Percentiles rank a stretch among this genome's conserved stretches.
These are phyloP conservation scores for Helicostylum pulchrum DNA, from an alignment of 192 early-diverging fungal genomes.

Conservation along the genomic window DNA sequence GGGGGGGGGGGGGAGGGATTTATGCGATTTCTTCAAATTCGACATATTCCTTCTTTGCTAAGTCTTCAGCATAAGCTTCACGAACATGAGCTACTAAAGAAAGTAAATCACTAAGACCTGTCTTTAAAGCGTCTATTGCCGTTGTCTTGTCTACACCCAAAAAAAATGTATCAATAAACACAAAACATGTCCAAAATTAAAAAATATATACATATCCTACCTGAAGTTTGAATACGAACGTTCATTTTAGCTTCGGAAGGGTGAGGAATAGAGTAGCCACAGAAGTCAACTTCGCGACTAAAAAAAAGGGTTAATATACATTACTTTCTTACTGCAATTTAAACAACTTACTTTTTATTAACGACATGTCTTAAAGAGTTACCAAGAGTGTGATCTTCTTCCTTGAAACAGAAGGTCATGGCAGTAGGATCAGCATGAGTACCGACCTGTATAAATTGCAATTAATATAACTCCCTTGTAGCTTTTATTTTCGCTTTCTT, in stretches of 20 bases:
- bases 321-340: neutral
- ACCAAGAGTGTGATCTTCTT: constrained; percentile 97
- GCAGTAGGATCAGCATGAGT: constrained; percentile 66
- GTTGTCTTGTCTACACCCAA: constrained; percentile 60
- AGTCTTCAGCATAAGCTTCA: constrained; percentile 57
- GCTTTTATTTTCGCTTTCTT: constrained; percentile 22
- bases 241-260: constrained; percentile 92
- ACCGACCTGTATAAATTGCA: constrained; percentile 30
- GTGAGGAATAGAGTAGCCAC: constrained; percentile 96
- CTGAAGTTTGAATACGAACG: constrained; percentile 90
- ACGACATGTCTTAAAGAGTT: constrained; percentile 90
- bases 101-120: constrained; percentile 83
- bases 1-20: neutral
- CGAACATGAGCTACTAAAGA: constrained; percentile 68
- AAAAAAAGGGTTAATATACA: neutral
- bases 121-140: constrained; percentile 79
- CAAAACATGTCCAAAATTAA: neutral
- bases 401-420: constrained; percentile 83
- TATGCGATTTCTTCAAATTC: constrained; percentile 21
- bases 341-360: constrained; percentile 83
- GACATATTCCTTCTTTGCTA: constrained; percentile 57
- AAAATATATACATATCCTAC: constrained; percentile 36
- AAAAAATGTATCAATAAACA: neutral
- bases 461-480: neutral
- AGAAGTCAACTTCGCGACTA: constrained; percentile 85